Percentiles rank a stretch among this genome's conserved stretches.
Conservation (phyloP, 177 flowering plant genomes). For the Telopea speciosissima region DNA sequence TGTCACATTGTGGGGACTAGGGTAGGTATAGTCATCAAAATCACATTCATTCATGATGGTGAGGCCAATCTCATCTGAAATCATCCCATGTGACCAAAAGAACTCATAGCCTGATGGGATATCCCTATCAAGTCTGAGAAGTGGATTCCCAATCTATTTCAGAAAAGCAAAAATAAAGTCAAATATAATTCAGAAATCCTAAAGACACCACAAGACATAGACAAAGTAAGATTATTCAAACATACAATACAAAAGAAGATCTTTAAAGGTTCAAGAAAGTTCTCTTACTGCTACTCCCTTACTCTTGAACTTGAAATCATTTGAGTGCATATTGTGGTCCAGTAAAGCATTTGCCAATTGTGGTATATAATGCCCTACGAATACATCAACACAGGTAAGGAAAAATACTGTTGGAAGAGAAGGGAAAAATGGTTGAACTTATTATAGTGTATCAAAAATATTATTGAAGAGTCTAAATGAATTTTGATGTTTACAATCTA, state of each 20-base stretch:
- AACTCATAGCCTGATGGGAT: conserved; percentile 62
- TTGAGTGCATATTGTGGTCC: conserved; percentile 61
- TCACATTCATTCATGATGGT: conserved; percentile 70
- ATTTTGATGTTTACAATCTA: background rate
- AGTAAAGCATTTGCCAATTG: conserved; percentile 73
- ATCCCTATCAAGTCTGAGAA: conserved; percentile 75
- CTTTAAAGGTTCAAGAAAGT: background rate
- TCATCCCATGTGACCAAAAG: conserved; percentile 98
- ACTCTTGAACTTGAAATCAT: conserved; percentile 71
- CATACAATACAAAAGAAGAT: background rate
- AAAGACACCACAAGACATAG: background rate
- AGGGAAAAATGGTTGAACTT: background rate
- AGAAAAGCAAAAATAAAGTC: conserved; percentile 1
- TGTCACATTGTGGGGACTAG: conserved; percentile 54
- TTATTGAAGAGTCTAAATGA: background rate
- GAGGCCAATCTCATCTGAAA: conserved; percentile 85
- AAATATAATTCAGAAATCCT: background rate
- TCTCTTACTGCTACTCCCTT: conserved; percentile 88
- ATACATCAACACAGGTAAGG: background rate
- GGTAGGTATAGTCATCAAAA: conserved; percentile 63
- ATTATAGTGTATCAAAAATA: background rate
- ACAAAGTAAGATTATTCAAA: background rate
- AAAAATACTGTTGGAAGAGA: background rate
- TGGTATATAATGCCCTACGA: conserved; percentile 81
- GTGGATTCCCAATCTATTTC: conserved; percentile 85